Base-by-base conservation (phyloP, 495 filamentous ascomycete genomes). In the Podospora anserina region DNA sequence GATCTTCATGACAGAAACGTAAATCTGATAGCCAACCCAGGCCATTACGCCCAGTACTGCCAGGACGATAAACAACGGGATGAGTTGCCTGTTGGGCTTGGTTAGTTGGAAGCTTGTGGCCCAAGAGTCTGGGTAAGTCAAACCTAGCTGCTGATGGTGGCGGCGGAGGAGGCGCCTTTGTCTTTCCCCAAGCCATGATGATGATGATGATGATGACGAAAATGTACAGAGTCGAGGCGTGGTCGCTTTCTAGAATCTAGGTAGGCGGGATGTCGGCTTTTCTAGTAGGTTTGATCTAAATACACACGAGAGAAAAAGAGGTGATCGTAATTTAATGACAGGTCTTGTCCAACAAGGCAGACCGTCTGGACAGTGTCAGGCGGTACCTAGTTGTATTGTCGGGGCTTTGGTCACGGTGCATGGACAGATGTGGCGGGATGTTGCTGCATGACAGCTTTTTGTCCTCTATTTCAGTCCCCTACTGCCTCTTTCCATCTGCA, bases 31-130 rank as follows among this genome's bases (percentile, higher is more conserved):
- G 63, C 86, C 86, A 69, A 97, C 79, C 70, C 84, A 90, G 71
- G 81, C 90, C 69, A 87, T 75, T 64, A 85, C 78, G 69, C 74
- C 81, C 61, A 94, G 76, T 58, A 94, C 74, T 68, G 88, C 63
- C 74, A 96, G 75, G 61, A 93, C 87, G 76, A 96, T 82, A 68
- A 94, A 69, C 39, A 97, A 86, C 55, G 93, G 92, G 66, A 94
- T 61, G 61, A 94, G 74, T 70, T 87, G 88, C 71, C 86, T 87
- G 67, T 53, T 39, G 32, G 26, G 16, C 6, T n/a, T 58, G 56
- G 56, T 58, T 58, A 58, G 56, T 58, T 20, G 23, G 39, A 11
- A 49, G 5, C 39, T 49, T 49, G 15, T 16, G 7, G 13, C 15
- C 9, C 13, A 11, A 49, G 39, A 16, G 27, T 13, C 15, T n/a